phyloP scores from a whole-genome alignment of 2,329 filamentous ascomycete genomes.

The Verticillium longisporum region DNA sequence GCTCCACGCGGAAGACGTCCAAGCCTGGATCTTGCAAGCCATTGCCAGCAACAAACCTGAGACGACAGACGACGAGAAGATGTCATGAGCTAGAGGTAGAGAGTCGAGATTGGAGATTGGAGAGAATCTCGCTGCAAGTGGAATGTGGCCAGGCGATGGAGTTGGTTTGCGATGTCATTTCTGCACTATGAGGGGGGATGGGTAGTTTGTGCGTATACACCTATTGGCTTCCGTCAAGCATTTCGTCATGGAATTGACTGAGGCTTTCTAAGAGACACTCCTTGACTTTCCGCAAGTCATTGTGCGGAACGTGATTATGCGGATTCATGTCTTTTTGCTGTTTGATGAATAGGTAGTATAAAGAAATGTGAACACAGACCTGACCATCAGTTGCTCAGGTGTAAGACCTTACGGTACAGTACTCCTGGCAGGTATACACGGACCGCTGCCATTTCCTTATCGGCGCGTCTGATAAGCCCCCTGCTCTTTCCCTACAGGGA shows the following conservation, averaged over 20 bases:
- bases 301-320: too few species aligned
- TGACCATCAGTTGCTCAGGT: too few species aligned
- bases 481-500: neutral
- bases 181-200: neutral
- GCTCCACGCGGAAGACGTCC: constrained; percentile 43
- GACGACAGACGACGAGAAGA: constrained; percentile 43
- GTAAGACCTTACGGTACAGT: neutral
- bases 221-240: neutral
- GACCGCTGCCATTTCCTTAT: neutral
- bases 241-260: neutral
- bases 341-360: too few species aligned
- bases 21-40: constrained; percentile 42
- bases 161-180: neutral
- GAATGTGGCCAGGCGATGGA: neutral
- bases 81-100: constrained; percentile 9
- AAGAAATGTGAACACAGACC: too few species aligned
- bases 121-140: too few species aligned
- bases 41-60: constrained; percentile 29
- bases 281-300: neutral
- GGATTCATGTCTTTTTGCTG: too few species aligned
- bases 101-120: neutral
- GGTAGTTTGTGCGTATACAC: neutral
- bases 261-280: neutral
- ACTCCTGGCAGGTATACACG: neutral
- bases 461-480: neutral